These are phyloP conservation scores for Russula vinacea DNA, from an alignment of 768 basidiomycete species.

Conservation along the genomic window DNA sequence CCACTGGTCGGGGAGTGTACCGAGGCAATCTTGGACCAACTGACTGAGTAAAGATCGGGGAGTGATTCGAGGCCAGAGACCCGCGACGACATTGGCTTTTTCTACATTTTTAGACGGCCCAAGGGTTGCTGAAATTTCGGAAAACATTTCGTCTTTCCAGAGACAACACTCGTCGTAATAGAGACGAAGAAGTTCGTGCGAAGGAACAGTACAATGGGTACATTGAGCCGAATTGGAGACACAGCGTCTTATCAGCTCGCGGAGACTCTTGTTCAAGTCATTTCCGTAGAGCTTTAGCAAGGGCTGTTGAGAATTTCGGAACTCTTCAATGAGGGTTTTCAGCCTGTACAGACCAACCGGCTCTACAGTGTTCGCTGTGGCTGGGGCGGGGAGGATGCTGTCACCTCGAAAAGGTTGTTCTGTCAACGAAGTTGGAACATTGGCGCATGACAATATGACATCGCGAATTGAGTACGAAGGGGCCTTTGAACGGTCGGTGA, in stretches of 20 bases:
- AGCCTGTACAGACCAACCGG: not conserved
- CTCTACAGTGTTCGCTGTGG: not conserved
- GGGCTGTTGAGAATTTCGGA: not conserved
- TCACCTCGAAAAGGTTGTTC: not conserved
- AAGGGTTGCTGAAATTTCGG: constrained; percentile 1
- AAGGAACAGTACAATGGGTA: not conserved
- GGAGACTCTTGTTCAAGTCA: constrained; percentile 7
- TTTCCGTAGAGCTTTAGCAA: constrained; percentile 12
- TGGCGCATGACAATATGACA: not conserved
- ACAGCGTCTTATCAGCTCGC: not conserved
- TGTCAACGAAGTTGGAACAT: not conserved
- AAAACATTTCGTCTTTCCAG: not conserved
- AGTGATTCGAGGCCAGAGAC: constrained; percentile 22
- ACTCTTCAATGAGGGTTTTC: constrained; percentile 5
- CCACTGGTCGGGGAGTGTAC: constrained; percentile 15
- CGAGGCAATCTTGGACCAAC: constrained; percentile 30
- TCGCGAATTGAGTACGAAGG: not conserved
- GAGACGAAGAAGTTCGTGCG: not conserved
- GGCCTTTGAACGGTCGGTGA: not conserved
- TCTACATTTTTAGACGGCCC: constrained; percentile 7
- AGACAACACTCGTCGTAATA: not conserved
- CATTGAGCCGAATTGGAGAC: not conserved
- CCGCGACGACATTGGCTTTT: not conserved
- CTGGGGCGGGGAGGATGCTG: no score
- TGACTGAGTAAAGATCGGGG: constrained; percentile 22